phyloP scores from a whole-genome alignment of 2,329 filamentous ascomycete species.

The Knufia petricola region DNA sequence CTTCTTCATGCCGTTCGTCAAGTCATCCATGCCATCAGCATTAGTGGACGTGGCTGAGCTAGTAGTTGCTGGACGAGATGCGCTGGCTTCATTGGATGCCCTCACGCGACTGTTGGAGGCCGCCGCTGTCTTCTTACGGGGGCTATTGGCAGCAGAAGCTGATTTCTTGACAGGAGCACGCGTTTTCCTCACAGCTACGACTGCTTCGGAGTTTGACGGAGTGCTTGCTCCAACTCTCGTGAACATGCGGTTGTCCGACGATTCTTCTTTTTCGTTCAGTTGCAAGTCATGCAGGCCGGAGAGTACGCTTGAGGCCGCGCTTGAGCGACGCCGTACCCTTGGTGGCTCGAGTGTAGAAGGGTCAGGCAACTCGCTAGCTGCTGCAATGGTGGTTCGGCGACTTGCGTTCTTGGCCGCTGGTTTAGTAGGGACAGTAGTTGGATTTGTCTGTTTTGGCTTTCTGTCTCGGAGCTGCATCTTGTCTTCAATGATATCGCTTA shows the following conservation, averaged over 20 bases:
- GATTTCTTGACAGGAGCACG: conserved; percentile 40
- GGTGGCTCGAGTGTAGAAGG: conserved; percentile 1
- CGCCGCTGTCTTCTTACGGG: conserved; percentile 24
- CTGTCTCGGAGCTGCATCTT: conserved; percentile 65
- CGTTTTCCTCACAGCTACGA: conserved; percentile 50
- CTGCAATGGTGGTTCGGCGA: conserved; percentile 55
- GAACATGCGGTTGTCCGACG: neutral
- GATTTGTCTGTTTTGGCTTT: conserved; percentile 41
- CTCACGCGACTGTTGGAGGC: neutral
- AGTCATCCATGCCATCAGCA: conserved; percentile 36
- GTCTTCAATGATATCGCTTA: conserved; percentile 38
- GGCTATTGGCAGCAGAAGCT: conserved; percentile 28
- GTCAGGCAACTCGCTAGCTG: conserved; percentile 38
- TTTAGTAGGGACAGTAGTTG: conserved; percentile 46
- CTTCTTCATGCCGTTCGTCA: conserved; percentile 45
- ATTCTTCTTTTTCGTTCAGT: conserved; percentile 18
- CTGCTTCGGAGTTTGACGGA: conserved; percentile 25
- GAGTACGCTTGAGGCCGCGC: conserved; percentile 25
- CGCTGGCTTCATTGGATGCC: neutral
- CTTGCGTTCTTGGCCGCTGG: conserved; percentile 35
- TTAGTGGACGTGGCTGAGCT: neutral
- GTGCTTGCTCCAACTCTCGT: conserved; percentile 14
- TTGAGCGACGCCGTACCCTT: conserved; percentile 23
- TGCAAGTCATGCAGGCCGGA: conserved; percentile 25
- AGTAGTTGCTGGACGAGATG: neutral